Evolutionary conservation across 805 yeast species (phyloP), one percentile per base, ranked within the genome.

Genomic region (Saturnispora saitoi): DNA sequence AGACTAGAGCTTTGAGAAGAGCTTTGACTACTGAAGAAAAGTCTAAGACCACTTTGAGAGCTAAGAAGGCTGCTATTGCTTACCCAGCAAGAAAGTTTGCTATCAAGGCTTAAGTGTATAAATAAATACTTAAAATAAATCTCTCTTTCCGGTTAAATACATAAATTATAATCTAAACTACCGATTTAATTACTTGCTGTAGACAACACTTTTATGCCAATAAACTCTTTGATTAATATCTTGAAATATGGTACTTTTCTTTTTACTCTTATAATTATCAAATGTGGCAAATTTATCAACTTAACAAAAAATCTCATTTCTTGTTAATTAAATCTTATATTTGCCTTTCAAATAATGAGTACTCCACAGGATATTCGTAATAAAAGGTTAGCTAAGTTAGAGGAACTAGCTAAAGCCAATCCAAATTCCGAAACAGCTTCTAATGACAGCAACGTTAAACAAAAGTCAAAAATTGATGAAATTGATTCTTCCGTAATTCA

Each of bases 1-100:
- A 93, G 86, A 93, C 99, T 76, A 91, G 98, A 84, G 98, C 99
- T 74, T 77, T 91, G 76, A 91, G 99, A 86, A 86, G 98, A 82
- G 81, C 83, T 70, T 81, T 93, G 70, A 81, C 97, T 73, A 78
- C 84, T 70, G 73, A 74, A 74, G 96, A 93, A 79, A 83, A 86
- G 71, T 68, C 79, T 65, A 76, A 76, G 71, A 73, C 76, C 71
- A 91, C 98, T 68, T 84, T 75, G 64, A 89, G 86, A 81, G 88
- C 90, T 71, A 80, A 79, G 76, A 93, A 93, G 90, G 83, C 79
- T 76, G 80, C 80, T 69, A 79, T 81, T 68, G 95, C 97, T 75
- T 89, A 83, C 95, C 98, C 99, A 73, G 90, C 84, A 78, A 89
- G 95, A 83, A 86, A 85, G 77, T 93, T 78, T 77, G 98, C 98